Conservation (phyloP, 2,329 filamentous ascomycete species). For the Aschersonia sp. region DNA sequence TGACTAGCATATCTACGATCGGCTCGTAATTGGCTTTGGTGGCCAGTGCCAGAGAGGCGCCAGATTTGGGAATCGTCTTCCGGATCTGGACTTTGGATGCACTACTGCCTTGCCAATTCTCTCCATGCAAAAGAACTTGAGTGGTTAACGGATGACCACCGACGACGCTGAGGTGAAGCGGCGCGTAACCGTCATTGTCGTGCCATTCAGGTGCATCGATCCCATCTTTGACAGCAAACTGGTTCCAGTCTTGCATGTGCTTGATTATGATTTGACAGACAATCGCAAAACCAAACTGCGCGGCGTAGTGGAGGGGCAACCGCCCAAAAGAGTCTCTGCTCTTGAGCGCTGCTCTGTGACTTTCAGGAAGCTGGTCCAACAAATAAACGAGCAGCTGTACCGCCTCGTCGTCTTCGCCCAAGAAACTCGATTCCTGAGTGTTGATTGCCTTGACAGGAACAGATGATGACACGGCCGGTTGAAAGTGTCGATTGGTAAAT, state of each 20-base stretch:
- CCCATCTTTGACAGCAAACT: conserved; percentile 71
- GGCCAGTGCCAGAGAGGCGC: conserved; percentile 74
- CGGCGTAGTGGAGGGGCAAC: conserved; percentile 80
- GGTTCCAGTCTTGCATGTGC: conserved; percentile 76
- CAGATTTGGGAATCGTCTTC: conserved; percentile 64
- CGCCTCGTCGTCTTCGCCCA: conserved; percentile 57
- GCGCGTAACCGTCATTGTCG: conserved; percentile 80
- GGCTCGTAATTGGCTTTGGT: conserved; percentile 73
- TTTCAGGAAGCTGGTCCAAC: conserved; percentile 51
- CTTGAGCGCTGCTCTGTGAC: conserved; percentile 54
- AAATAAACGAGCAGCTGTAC: conserved; percentile 51
- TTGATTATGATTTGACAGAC: conserved; percentile 78
- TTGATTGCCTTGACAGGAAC: conserved; percentile 45
- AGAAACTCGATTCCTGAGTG: conserved; percentile 50
- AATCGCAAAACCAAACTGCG: conserved; percentile 87
- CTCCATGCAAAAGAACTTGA: conserved; percentile 62
- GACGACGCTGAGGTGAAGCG: conserved; percentile 82
- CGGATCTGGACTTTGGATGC: conserved; percentile 49
- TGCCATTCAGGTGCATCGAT: conserved; percentile 86
- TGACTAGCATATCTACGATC: conserved; percentile 77
- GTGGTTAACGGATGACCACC: conserved; percentile 83
- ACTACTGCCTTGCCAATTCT: conserved; percentile 56
- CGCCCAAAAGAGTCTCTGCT: conserved; percentile 67
- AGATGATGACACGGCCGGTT: conserved; percentile 58
- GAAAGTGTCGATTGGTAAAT: conserved; percentile 59